Evolutionary conservation across 2,329 filamentous ascomycete species (phyloP), one percentile per base, ranked within the genome.

Genomic region (Penicillium sp.): DNA sequence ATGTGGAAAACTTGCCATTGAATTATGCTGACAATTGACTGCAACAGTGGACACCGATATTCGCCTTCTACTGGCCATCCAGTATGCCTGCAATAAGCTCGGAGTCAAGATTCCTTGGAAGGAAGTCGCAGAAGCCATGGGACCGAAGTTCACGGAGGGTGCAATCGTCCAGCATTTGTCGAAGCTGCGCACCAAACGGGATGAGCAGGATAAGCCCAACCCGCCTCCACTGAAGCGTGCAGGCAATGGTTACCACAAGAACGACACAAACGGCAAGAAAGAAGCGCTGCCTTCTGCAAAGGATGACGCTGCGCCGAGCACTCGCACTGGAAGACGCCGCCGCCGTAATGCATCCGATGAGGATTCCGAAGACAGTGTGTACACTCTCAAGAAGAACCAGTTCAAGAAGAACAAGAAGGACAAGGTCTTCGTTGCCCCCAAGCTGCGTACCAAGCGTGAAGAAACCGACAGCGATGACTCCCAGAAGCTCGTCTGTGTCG

Each of bases 111-210:
- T 81, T 21, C 78, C 79, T 9, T 81, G 77, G 76, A 62, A 65
- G 1, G 59, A 72, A 2, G 70, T 79, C 23, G 77, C 76, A 6
- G 48, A 61, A 23, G 60, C 67, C 1, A 77, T 81, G 73, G 73
- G 73, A 6, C 53, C 68, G 2, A 70, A 69, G n/a, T 75, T 76
- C 53, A 73, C 71, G 0, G 76, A 76, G 47, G 77, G 78, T 2
- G 75, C 78, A 1, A 78, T 80, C 23, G 65, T 76, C 1, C 79
- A 81, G 59, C 79, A 81, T 51, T 65, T 81, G 15, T 69, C 76
- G 0, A 81, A 81, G 57, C 60, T 80, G 3, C 76, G 78, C 9
- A 48, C 39, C 19, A 70, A 72, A 31, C 70, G 78, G 58, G 58
- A 69, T 9, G 58, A 63, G 3, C 64, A 66, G 4, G 68, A 69